Percentiles rank a stretch among this genome's conserved stretches.
These are phyloP conservation scores for Neohortaea acidophila DNA, from an alignment of 495 filamentous ascomycete species.

Conservation along the genomic window DNA sequence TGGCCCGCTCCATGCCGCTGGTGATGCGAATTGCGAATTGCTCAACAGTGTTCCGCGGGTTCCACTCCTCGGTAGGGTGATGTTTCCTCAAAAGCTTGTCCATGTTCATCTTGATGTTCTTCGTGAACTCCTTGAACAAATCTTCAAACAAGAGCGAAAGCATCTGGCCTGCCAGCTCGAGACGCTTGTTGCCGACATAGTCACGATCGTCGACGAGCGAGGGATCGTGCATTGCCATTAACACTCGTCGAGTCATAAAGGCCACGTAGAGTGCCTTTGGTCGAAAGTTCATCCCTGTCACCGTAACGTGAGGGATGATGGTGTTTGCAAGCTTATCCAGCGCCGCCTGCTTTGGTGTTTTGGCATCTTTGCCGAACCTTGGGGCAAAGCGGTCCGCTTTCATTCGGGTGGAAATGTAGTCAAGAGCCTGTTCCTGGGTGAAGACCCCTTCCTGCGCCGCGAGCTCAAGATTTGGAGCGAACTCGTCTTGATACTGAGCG, in stretches of 20 bases:
- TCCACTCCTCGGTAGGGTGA: slow-evolving; percentile 69
- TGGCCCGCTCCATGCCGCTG: slow-evolving; percentile 76
- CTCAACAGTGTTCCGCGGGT: slow-evolving; percentile 61
- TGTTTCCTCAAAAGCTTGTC: slow-evolving; percentile 88
- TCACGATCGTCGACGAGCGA: slow-evolving; percentile 87
- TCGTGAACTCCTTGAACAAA: slow-evolving; percentile 86
- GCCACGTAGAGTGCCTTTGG: slow-evolving; percentile 92
- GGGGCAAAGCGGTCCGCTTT: slow-evolving; percentile 35
- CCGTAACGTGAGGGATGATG: slow-evolving; percentile 85
- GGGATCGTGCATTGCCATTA: slow-evolving; percentile 83
- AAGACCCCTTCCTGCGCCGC: slow-evolving; percentile 62
- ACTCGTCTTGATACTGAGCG: slow-evolving; percentile 76
- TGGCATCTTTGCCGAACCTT: slow-evolving; percentile 18
- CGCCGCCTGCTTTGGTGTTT: slow-evolving; percentile 72
- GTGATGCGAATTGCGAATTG: slow-evolving; percentile 72
- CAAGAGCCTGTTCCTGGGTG: slow-evolving; percentile 87
- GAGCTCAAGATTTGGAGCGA: slow-evolving; percentile 88
- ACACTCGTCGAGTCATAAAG: slow-evolving; percentile 82
- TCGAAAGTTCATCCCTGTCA: slow-evolving; percentile 75
- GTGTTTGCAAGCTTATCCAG: slow-evolving; percentile 81
- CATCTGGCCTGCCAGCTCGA: slow-evolving; percentile 89
- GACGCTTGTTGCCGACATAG: slow-evolving; percentile 91
- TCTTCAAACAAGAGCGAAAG: slow-evolving; percentile 94
- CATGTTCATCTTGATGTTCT: slow-evolving; percentile 72
- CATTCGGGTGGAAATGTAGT: slow-evolving; percentile 71